Conservation (phyloP, 1,139 yeast genomes). For the Hyphopichia pseudoburtonii region DNA sequence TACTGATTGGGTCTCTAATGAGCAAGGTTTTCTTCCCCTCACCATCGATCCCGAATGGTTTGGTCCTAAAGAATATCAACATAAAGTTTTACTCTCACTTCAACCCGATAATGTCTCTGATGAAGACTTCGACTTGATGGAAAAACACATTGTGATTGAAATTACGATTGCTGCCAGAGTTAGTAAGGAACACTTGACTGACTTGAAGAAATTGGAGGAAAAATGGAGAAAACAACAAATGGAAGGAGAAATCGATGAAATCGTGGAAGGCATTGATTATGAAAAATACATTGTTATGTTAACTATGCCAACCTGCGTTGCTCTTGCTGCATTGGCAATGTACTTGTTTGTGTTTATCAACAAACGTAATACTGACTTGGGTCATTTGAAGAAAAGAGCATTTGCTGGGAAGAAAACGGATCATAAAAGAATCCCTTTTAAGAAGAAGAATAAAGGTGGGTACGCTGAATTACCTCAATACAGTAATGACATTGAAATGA, state of each 20-base stretch:
- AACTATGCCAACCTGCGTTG: conserved; percentile 70
- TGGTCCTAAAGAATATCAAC: conserved; percentile 39
- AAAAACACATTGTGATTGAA: conserved; percentile 55
- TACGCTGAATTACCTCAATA: conserved; percentile 31
- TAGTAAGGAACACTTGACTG: conserved; percentile 55
- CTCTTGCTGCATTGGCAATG: conserved; percentile 61
- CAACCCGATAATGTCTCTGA: conserved; percentile 70
- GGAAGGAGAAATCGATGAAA: conserved; percentile 39
- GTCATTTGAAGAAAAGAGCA: conserved; percentile 52
- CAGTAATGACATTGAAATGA: conserved; percentile 14
- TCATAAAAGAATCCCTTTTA: conserved; percentile 33
- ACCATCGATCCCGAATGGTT: conserved; percentile 64
- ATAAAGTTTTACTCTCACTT: conserved; percentile 56
- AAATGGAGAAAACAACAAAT: conserved; percentile 30
- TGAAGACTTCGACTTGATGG: conserved; percentile 58
- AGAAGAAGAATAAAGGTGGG: conserved; percentile 15
- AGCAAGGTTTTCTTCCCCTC: conserved; percentile 64
- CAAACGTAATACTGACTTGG: conserved; percentile 41
- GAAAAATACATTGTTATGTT: conserved; percentile 67
- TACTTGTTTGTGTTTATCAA: conserved; percentile 61
- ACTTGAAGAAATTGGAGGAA: conserved; percentile 45
- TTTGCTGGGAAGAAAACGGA: conserved; percentile 42
- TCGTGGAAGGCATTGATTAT: conserved; percentile 57
- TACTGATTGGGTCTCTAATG: conserved; percentile 70
- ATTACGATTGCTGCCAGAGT: conserved; percentile 61